phyloP scores from a whole-genome alignment of 2,329 filamentous ascomycete genomes.

The Ilyonectria destructans region DNA sequence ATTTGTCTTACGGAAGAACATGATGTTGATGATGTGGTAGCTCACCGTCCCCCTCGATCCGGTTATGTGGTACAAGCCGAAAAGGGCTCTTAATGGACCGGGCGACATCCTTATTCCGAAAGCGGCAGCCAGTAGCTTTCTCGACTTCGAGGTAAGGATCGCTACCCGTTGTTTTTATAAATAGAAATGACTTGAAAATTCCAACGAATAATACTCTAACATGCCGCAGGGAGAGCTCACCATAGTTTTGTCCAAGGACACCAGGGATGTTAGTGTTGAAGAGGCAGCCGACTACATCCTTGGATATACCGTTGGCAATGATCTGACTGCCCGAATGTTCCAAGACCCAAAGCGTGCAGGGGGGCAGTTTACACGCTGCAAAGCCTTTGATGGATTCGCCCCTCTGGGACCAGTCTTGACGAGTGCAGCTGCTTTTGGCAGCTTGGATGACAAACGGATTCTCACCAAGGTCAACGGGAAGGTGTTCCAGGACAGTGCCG shows the following conservation, averaged over 20 bases:
- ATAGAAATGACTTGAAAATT: no score
- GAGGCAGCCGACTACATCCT: slow-evolving; percentile 68
- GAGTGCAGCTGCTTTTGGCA: slow-evolving; percentile 28
- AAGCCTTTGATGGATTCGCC: slow-evolving; percentile 66
- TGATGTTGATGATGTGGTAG: slow-evolving; percentile 5
- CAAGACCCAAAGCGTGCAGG: slow-evolving; percentile 61
- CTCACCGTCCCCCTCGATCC: slow-evolving; percentile 27
- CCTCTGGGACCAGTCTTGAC: slow-evolving; percentile 64
- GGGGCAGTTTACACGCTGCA: slow-evolving; percentile 67
- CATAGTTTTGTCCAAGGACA: slow-evolving; percentile 64
- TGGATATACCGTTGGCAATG: slow-evolving; percentile 72
- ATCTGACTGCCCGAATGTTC: slow-evolving; percentile 64
- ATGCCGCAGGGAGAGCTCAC: slow-evolving; percentile 61
- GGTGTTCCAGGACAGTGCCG: slow-evolving; percentile 31
- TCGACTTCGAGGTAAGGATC: slow-evolving; percentile 61
- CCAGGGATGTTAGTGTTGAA: slow-evolving; percentile 63
- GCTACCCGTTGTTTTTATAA: no score
- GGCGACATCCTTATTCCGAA: slow-evolving; percentile 33
- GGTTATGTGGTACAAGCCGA: slow-evolving; percentile 9
- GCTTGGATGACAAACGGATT: slow-evolving; percentile 41
- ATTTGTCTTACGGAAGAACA: no score
- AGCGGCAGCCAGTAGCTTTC: slow-evolving; percentile 52
- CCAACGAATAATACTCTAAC: no score
- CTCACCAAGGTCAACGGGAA: slow-evolving; percentile 62
- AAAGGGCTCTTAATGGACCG: neutral